These are phyloP conservation scores for Cornus florida DNA, from an alignment of 148 eudicot genomes.

Conservation along the genomic window DNA sequence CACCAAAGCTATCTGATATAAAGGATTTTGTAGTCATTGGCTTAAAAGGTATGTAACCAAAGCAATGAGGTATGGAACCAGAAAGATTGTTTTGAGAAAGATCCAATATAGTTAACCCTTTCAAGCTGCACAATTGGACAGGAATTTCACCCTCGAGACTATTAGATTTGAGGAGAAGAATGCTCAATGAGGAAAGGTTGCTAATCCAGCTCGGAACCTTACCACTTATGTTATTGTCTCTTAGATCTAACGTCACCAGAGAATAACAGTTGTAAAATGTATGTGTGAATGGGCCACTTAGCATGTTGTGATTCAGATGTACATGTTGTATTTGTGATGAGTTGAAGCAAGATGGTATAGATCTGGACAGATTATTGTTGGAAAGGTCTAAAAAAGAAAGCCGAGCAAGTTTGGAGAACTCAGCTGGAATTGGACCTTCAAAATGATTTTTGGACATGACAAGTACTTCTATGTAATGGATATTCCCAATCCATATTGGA, in stretches of 20 bases:
- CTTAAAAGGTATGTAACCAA: no score
- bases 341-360: conserved; percentile 20
- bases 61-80: no score
- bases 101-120: no score
- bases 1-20: no score
- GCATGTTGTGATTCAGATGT: neutral
- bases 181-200: no score
- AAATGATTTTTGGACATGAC: conserved; percentile 2
- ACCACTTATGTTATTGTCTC: neutral
- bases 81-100: no score
- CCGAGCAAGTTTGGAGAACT: neutral
- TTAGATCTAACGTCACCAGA: neutral
- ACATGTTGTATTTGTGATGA: neutral
- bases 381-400: conserved; percentile 20
- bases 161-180: no score
- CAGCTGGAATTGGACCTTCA: neutral
- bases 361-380: conserved; percentile 10
- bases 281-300: neutral
- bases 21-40: no score
- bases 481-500: conserved; percentile 6
- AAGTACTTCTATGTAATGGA: neutral
- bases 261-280: conserved; percentile 1
- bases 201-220: no score
- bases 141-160: no score
- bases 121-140: no score